Percentiles rank a stretch among this genome's conserved stretches.
Evolutionary conservation across 805 yeast genomes (phyloP).

Genomic region (Candida tibetensis): DNA sequence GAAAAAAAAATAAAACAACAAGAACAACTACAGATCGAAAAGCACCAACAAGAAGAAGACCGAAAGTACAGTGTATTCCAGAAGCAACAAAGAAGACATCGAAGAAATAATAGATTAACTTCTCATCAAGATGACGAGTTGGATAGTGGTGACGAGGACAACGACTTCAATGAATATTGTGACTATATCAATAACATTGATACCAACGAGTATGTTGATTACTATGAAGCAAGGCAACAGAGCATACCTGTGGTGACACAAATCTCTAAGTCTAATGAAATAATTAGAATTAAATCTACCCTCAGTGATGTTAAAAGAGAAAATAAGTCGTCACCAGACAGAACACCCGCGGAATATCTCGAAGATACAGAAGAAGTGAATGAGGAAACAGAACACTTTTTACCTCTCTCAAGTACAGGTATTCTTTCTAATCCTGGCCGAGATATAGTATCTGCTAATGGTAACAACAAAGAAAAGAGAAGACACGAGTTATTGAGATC

Average conservation of each 20-base stretch:
- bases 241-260: not conserved
- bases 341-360: not conserved
- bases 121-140: constrained; percentile 1
- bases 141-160: constrained; percentile 12
- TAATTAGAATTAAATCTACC: constrained; percentile 1
- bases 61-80: not conserved
- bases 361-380: not conserved
- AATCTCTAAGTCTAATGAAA: constrained; percentile 1
- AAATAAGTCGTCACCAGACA: not conserved
- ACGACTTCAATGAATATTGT: constrained; percentile 22
- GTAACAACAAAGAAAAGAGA: constrained; percentile 21
- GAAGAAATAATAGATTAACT: constrained; percentile 7
- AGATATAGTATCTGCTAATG: constrained; percentile 17
- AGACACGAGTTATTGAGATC: constrained; percentile 18
- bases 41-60: constrained; percentile 7
- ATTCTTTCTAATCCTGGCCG: constrained; percentile 3
- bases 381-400: not conserved
- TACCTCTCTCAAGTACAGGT: constrained; percentile 3
- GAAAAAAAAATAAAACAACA: constrained; percentile 2
- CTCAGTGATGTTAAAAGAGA: constrained; percentile 6
- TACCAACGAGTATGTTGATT: not conserved
- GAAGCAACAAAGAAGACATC: not conserved
- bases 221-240: constrained; percentile 1
- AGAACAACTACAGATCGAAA: constrained; percentile 3
- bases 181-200: constrained; percentile 15